A percentile compares a stretch with the other conserved stretches of the same genome.
Evolutionary conservation across 495 filamentous ascomycete species (phyloP).

Genomic region (Podospora pseudoanserina): DNA sequence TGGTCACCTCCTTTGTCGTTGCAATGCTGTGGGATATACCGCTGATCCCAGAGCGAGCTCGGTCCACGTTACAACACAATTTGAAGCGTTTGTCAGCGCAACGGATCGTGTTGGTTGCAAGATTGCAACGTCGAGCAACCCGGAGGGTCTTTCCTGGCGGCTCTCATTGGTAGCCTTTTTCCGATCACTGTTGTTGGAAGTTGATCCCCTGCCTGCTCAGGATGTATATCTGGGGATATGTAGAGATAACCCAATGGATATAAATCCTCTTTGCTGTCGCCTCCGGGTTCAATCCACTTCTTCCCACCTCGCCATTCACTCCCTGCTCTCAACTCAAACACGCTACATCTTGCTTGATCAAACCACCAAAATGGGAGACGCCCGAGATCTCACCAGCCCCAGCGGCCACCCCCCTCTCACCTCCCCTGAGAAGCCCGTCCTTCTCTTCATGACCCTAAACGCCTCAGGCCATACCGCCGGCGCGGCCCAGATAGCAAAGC

Average conservation of each 20-base stretch:
- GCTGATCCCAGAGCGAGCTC: too few species aligned
- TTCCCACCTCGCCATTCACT: too few species aligned
- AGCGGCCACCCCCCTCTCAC: neutral
- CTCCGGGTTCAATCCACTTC: too few species aligned
- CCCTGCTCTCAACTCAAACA: neutral
- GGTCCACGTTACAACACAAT: neutral
- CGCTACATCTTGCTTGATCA: neutral
- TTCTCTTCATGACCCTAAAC: conserved; percentile 13
- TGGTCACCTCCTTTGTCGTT: too few species aligned
- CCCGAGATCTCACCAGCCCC: neutral
- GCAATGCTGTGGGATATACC: too few species aligned
- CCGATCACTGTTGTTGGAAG: neutral
- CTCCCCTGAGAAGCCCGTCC: conserved; percentile 24
- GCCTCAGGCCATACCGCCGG: conserved; percentile 17
- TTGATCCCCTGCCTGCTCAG: neutral
- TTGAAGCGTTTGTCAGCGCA: neutral
- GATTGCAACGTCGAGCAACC: neutral
- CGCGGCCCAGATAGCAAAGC: conserved; percentile 11
- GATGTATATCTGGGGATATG: neutral
- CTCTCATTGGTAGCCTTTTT: neutral
- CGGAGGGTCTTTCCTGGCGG: neutral
- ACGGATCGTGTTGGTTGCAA: neutral
- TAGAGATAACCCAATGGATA: neutral
- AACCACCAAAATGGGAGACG: neutral
- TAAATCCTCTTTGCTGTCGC: neutral